Evolutionary conservation across 129 eudicot species (phyloP), one percentile per base, ranked within the genome.

Genomic region (Artemisia argyi): DNA sequence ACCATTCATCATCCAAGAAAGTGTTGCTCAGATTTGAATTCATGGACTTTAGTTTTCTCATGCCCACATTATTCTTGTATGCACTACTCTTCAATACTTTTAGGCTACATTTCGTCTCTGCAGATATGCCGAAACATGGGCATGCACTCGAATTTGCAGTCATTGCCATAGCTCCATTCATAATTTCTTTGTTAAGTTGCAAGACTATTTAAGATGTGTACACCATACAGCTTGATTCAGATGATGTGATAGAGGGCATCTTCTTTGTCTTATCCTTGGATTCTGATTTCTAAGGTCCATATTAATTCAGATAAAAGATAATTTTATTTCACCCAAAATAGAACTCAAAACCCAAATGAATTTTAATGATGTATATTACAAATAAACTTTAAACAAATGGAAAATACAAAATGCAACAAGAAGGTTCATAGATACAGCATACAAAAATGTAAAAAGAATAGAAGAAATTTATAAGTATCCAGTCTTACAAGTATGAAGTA

Each of bases 1-100:
- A 74, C 83, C 80, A 73, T 54, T 68, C 48, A 73, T 66, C 78
- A 77, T 82, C 78, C 78, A 83, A 53, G 78, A 83, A 76, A 35
- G 82, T 73, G 66, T 51, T 76, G 5, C 59, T 69, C 68, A 76
- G 68, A 57, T 30, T 18, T 47, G 61, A 67, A 64, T 18, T 32
- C 17, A 9, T 47, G 1, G 68, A 62, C 30, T 71, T 79, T 2
- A 22, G 28, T 64, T 69, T 78, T 80, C 54, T 72, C 59, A 68
- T 61, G 1, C 76, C 54, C 61, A 51, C 26, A 47, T 42, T 7
- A 35, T 55, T 73, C 19, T 51, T 69, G 61, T 14, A 46, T 22
- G 32, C 39, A 12, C 80, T 28, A 8, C 24, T 68, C 11, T 72
- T 69, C 72, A 46, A 80, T 55, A 48, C 53, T 30, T 58, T 72